Percentiles rank a stretch among this genome's conserved stretches.
phyloP scores from a whole-genome alignment of 2,329 filamentous ascomycete genomes.

The Phialocephala sp. region DNA sequence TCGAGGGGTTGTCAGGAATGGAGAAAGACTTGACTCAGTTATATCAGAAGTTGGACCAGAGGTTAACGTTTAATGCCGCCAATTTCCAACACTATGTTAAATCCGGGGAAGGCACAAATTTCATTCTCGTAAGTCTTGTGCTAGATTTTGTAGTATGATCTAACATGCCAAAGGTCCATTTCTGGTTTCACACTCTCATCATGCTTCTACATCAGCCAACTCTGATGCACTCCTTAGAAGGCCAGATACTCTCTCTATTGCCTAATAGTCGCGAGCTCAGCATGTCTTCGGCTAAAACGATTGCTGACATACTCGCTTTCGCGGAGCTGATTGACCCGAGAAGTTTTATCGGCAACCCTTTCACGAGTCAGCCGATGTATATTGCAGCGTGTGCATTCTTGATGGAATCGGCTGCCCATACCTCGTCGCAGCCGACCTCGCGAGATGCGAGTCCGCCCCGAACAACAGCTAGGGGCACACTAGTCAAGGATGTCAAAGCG shows the following conservation, averaged over 20 bases:
- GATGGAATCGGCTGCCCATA: constrained; percentile 77
- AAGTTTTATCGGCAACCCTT: constrained; percentile 86
- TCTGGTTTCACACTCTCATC: constrained; percentile 82
- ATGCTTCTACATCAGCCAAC: constrained; percentile 86
- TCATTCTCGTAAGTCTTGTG: constrained; percentile 83
- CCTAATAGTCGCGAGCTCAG: constrained; percentile 76
- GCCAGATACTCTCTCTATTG: constrained; percentile 72
- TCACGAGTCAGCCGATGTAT: constrained; percentile 89
- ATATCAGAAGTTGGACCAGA: constrained; percentile 75
- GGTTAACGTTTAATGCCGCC: constrained; percentile 80
- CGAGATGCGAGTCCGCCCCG: constrained; percentile 50
- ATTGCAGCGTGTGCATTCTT: constrained; percentile 89
- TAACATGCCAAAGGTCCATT: constrained; percentile 82
- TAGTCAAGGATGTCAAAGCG: constrained; percentile 22
- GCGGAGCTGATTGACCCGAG: constrained; percentile 85
- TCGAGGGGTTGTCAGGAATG: constrained; percentile 75
- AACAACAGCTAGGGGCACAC: constrained; percentile 8
- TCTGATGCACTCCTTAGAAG: constrained; percentile 77
- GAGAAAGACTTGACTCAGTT: constrained; percentile 76
- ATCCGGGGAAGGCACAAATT: constrained; percentile 81
- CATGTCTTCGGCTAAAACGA: constrained; percentile 72
- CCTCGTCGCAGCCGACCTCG: constrained; percentile 69
- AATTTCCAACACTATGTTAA: constrained; percentile 89
- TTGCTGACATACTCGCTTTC: constrained; percentile 86
- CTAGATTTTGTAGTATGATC: constrained; percentile 74